Evolutionary conservation across 1,139 yeast genomes (phyloP).

Genomic region (Yamadazyma atlantica): DNA sequence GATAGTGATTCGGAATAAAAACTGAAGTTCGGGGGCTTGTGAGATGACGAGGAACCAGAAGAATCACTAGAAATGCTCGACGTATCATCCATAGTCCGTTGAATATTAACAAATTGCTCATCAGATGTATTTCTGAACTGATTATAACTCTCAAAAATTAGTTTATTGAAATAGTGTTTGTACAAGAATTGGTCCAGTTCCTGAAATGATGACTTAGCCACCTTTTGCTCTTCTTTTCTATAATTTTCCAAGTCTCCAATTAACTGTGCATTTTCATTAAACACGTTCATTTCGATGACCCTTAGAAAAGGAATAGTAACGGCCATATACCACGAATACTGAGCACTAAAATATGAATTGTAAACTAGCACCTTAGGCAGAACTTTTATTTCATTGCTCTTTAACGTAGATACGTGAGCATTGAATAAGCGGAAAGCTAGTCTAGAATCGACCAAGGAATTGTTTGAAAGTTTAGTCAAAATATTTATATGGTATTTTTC

Average conservation of each 20-base stretch:
- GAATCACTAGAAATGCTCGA: slow-evolving; percentile 22
- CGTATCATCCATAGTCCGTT: slow-evolving; percentile 23
- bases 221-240: slow-evolving; percentile 17
- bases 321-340: slow-evolving; percentile 41
- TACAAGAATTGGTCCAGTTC: slow-evolving; percentile 27
- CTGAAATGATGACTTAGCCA: slow-evolving; percentile 22
- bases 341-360: slow-evolving; percentile 35
- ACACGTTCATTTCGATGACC: slow-evolving; percentile 34
- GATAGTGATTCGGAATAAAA: slow-evolving; percentile 31
- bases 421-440: slow-evolving; percentile 24
- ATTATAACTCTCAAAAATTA: slow-evolving; percentile 28
- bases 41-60: slow-evolving; percentile 15
- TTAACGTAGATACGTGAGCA: slow-evolving; percentile 4
- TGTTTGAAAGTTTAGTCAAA: slow-evolving; percentile 32
- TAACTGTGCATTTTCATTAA: slow-evolving; percentile 25
- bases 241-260: slow-evolving; percentile 18
- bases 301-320: slow-evolving; percentile 38
- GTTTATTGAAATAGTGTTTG: slow-evolving; percentile 24
- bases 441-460: slow-evolving; percentile 31
- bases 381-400: not conserved
- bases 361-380: slow-evolving; percentile 34
- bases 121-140: slow-evolving; percentile 24
- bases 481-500: slow-evolving; percentile 45
- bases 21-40: slow-evolving; percentile 40
- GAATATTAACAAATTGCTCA: slow-evolving; percentile 31